Evolutionary conservation across 441 rosid species (phyloP), one percentile per base, ranked within the genome.

Genomic region (Macaranga tanarius): DNA sequence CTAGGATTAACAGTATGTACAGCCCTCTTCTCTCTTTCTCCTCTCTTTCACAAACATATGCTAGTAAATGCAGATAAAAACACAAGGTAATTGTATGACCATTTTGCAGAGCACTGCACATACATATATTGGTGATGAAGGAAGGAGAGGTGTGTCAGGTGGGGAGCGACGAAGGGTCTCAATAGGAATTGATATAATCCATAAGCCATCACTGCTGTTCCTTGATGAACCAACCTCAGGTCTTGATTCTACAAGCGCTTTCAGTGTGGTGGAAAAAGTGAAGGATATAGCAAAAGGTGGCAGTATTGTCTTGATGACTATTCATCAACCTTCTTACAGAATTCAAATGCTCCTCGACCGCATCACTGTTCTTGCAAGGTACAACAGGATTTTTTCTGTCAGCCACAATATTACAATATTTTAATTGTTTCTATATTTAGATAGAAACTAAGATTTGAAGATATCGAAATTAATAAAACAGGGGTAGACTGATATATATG

Each of bases 141-240:
- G 97, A 38, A 85, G 82, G 50, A 84, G 95, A 81, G 95, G 98
- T 34, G 94, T 93, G 13, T 90, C 98, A 0, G 97, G 97, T 10
- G 98, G 97, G 40, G 96, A 93, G 54, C 26, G 94, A 15, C 72
- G 94, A 54, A 84, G 97, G 52, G 96, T 93, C 23, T 91, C 96
- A 0, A 93, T 91, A 2, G 97, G 96, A 59, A 87, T 87, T 19
- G 97, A 91, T 70, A 89, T 91, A 2, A 91, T 93, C 60, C 97
- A 91, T 34, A 91, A 91, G 67, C 97, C 97, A 4, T 81, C 92
- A 0, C 71, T 92, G 71, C 64, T 93, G 75, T 93, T 93, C 70
- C 96, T 93, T 0, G 96, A 93, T 54, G 97, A 92, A 58, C 96
- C 97, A 17, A 92, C 98, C 4, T 89, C 97, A 1, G 97, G 96